Conservation (phyloP, 2,329 filamentous ascomycete species). For the Aspergillus amoenus region DNA sequence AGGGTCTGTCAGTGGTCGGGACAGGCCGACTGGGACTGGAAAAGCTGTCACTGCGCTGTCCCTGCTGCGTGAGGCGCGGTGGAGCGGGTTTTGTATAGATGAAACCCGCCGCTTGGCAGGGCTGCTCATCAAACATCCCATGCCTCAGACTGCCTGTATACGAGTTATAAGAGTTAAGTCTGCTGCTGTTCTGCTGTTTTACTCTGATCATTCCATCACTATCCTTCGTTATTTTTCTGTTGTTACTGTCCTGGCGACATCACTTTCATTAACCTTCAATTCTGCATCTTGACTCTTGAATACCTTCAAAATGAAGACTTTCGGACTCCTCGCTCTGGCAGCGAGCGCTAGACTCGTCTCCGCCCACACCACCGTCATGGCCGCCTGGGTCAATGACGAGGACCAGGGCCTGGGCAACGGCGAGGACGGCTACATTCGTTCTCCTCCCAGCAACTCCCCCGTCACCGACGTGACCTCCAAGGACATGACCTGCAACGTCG, state of each 20-base stretch:
- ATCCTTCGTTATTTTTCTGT: neutral
- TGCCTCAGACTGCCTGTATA: slow-evolving; percentile 1
- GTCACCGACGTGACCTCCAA: slow-evolving; percentile 21
- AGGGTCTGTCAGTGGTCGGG: neutral
- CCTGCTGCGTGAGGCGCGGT: neutral
- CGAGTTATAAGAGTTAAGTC: too few species aligned
- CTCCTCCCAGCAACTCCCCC: slow-evolving; percentile 23
- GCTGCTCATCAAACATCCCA: neutral
- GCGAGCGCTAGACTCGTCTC: slow-evolving; percentile 20
- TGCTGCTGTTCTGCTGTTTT: neutral
- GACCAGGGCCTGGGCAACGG: slow-evolving; percentile 22
- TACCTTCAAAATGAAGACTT: slow-evolving; percentile 19
- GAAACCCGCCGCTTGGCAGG: slow-evolving; percentile 8
- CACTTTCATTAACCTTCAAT: slow-evolving; percentile 3
- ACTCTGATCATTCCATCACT: neutral
- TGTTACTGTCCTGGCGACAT: neutral
- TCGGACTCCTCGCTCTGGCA: slow-evolving; percentile 25
- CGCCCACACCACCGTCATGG: slow-evolving; percentile 22
- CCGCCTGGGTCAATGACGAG: slow-evolving; percentile 24
- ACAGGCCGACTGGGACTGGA: neutral
- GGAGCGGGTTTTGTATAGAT: slow-evolving; percentile 7
- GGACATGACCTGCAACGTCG: slow-evolving; percentile 25
- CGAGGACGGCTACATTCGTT: slow-evolving; percentile 20
- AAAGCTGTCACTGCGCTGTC: neutral
- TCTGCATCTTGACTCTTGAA: neutral